phyloP scores from a whole-genome alignment of 257 asterid species.

The Solanum ahanhuiri region DNA sequence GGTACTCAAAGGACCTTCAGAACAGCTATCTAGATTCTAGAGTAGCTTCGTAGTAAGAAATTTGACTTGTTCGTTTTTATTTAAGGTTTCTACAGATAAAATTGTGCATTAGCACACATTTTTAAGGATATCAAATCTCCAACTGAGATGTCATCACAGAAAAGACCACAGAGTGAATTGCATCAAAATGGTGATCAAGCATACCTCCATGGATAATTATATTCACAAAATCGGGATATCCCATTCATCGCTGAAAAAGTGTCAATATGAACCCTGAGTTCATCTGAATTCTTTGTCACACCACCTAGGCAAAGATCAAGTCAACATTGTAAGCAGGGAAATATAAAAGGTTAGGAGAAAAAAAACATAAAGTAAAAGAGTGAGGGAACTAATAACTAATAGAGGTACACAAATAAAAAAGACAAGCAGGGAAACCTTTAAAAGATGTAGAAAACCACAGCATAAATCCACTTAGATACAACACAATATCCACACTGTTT shows the following conservation, averaged over 20 bases:
- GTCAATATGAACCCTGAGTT: conserved; percentile 78
- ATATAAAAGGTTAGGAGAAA: neutral
- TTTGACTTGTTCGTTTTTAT: neutral
- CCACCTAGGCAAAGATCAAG: conserved; percentile 33
- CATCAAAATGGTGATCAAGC: neutral
- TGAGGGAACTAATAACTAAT: neutral
- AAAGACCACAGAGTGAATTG: neutral
- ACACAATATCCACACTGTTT: neutral
- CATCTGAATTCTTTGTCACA: conserved; percentile 32
- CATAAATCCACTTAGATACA: neutral
- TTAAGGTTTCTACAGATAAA: neutral
- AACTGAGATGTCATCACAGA: neutral
- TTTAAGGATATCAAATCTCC: neutral
- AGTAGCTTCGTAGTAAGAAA: neutral
- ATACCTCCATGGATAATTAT: conserved; percentile 72
- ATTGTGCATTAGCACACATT: neutral
- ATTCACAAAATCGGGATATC: conserved; percentile 85
- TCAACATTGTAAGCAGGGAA: neutral
- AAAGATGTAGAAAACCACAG: neutral
- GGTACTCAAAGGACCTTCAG: neutral
- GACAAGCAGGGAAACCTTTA: neutral
- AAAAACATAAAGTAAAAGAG: neutral
- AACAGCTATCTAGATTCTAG: neutral
- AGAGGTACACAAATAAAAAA: neutral
- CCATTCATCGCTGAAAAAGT: conserved; percentile 91